These are phyloP conservation scores for Collybiopsis luxurians DNA, from an alignment of 768 basidiomycete genomes.

Conservation along the genomic window DNA sequence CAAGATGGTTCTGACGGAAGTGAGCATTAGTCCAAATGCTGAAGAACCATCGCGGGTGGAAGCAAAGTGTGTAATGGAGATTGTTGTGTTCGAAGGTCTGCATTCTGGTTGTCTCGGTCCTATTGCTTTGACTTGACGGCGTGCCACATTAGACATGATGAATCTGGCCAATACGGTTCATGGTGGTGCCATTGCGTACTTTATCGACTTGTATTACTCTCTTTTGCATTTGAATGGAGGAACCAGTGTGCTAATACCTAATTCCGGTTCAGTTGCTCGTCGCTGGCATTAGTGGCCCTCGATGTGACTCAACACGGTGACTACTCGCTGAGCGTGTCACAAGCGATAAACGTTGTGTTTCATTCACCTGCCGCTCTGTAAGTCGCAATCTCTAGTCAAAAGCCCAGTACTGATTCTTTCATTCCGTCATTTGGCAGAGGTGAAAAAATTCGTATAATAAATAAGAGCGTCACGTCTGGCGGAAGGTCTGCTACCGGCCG, in stretches of 20 bases:
- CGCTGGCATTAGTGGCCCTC: conserved; percentile 27
- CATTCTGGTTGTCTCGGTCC: neutral
- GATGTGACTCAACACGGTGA: conserved; percentile 14
- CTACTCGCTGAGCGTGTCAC: conserved; percentile 12
- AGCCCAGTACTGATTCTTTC: neutral
- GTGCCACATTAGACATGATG: conserved; percentile 38
- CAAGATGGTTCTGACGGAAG: neutral
- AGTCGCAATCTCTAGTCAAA: conserved; percentile 6
- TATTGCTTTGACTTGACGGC: too few relatives aligned
- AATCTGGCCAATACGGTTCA: conserved; percentile 24
- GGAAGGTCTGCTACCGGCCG: conserved; percentile 26
- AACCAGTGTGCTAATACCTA: too few relatives aligned
- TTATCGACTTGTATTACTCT: conserved; percentile 26
- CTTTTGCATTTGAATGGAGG: conserved; percentile 7
- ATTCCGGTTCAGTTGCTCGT: conserved; percentile 30
- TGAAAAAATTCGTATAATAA: conserved; percentile 29
- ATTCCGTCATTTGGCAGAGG: conserved; percentile 14
- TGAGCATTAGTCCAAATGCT: conserved; percentile 1
- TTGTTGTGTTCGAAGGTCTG: conserved; percentile 2
- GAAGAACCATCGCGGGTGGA: conserved; percentile 1
- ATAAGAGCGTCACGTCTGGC: conserved; percentile 28
- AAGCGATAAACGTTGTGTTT: neutral
- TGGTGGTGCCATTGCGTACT: conserved; percentile 27
- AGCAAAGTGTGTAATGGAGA: conserved; percentile 1
- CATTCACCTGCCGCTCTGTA: conserved; percentile 28